Base-by-base conservation (phyloP, 176 grass and related monocot genomes). In the Ampelocalamus luodianensis region DNA sequence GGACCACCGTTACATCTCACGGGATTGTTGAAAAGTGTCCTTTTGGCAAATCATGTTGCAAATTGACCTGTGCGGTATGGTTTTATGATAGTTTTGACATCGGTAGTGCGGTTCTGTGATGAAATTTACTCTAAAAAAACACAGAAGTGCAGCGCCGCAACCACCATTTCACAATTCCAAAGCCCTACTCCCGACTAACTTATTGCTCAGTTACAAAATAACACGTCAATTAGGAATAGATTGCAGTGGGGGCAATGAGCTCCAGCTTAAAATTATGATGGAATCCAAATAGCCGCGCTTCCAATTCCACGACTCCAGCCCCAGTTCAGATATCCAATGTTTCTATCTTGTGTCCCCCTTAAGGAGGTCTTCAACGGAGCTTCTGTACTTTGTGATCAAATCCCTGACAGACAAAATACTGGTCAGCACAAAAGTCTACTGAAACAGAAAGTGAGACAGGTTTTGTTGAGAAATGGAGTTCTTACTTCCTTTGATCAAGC, bases 401-500 rank as follows among this genome's bases (percentile, higher is more conserved):
- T 89, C 88, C 88, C 88, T 89, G 62, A 37, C 1, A 76, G 32
- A 42, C 26, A 80, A 68, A 34, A 74, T 58, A 43, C 15, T 59
- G 46, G 15, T 82, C 14, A 74, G 22, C 2, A 80, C 12, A 18
- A 22, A 85, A 39, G 11, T 37, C 24, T 5, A n/a, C 27, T 26
- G 15, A 45, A 67, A 32, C n/a, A 43, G 6, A 76, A 38, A 55
- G 5, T 8, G 11, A 22, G 3, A 22, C 5, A 56, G 15, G 29
- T 27, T 18, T 58, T 12, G 8, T 22, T 37, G 12, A n/a, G n/a
- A n/a, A n/a, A 66, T 8, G n/a, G 38, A 73, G 7, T 22, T 15
- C 86, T 75, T 85, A 89, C 87, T 85, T 89, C 55, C 82, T 85
- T 80, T 89, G 82, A 68, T 89, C 87, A 75, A 89, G 87, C 22